Evolutionary conservation across 2,329 filamentous ascomycete genomes (phyloP).

Genomic region (Apiospora marii): DNA sequence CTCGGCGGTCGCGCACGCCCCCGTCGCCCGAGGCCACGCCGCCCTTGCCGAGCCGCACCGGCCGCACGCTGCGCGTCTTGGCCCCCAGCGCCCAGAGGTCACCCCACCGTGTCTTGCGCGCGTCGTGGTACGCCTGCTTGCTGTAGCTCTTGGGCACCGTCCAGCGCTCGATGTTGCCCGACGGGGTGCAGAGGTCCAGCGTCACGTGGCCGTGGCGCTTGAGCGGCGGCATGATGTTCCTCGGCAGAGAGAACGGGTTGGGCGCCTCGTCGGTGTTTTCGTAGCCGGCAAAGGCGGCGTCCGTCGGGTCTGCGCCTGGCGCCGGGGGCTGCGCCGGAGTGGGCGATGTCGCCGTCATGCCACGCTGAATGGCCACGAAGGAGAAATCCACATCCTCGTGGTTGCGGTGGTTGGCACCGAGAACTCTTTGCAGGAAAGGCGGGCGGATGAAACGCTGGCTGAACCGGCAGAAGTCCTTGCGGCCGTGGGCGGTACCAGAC

Average conservation of each 20-base stretch:
- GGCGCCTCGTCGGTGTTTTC: slow-evolving; percentile 57
- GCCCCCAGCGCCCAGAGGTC: slow-evolving; percentile 95
- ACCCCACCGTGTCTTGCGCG: slow-evolving; percentile 89
- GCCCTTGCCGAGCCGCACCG: slow-evolving; percentile 64
- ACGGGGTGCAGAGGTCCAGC: slow-evolving; percentile 88
- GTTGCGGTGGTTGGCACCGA: slow-evolving; percentile 74
- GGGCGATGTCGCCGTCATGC: slow-evolving; percentile 56
- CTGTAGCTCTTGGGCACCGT: slow-evolving; percentile 84
- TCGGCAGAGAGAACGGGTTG: slow-evolving; percentile 75
- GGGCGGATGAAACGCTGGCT: slow-evolving; percentile 88
- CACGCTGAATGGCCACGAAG: slow-evolving; percentile 86
- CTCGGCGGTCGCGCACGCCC: slow-evolving; percentile 51
- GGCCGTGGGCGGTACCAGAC: slow-evolving; percentile 73
- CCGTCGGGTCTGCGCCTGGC: slow-evolving; percentile 64
- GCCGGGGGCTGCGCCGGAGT: slow-evolving; percentile 26
- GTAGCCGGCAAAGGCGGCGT: slow-evolving; percentile 76
- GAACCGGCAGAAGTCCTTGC: slow-evolving; percentile 93
- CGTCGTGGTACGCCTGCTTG: slow-evolving; percentile 87
- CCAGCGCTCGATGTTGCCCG: slow-evolving; percentile 90
- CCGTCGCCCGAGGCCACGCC: slow-evolving; percentile 51
- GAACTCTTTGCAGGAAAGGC: slow-evolving; percentile 78
- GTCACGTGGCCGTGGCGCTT: slow-evolving; percentile 90
- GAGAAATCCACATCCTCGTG: slow-evolving; percentile 92
- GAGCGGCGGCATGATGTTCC: slow-evolving; percentile 79
- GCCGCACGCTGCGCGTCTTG: slow-evolving; percentile 77